Evolutionary conservation across 495 filamentous ascomycete species (phyloP), one percentile per base, ranked within the genome.

Genomic region (Podospora anserina): DNA sequence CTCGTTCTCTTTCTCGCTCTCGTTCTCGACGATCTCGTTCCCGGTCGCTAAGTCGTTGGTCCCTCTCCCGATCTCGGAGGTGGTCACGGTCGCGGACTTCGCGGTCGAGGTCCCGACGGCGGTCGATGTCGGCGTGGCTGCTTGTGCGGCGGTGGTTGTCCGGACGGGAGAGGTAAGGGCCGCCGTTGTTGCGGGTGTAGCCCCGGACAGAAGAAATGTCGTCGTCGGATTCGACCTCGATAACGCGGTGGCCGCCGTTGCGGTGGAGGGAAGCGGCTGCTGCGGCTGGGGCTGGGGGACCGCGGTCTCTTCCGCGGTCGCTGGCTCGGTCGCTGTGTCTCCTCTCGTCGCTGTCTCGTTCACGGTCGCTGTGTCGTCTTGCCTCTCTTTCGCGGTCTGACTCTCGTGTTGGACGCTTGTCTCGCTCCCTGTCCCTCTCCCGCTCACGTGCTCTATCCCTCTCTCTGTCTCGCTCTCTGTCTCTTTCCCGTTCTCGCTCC

Each of bases 251-350:
- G 23, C 59, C 30, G 23, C 59, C 30, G 27, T 30, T 61, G 59
- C 59, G 26, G 26, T 30, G 5, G 9, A 28, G 59, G 6, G 27
- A 28, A 9, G 16, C 27, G 11, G 30, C 73, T 75, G 57, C 69
- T 56, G 68, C n/a, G 15, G 39, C 39, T 11, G 39, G 39, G 5
- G 39, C 39, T 49, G 39, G 39, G 15, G 39, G 9, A 19, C 77
- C 77, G 5, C 74, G 64, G 18, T 80, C 78, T 15, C 70, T 56
- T 9, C 75, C 70, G 32, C 71, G 23, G 20, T 71, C 74, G 13
- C 66, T 57, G 15, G 72, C 72, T 0, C 69, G 59, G 26, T 75
- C 73, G 7, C 73, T 28, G 13, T 71, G 61, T 28, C 70, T 61
- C 32, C 61, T 49, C 4, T 69, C 71, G 13, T 71, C 74, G 19